Evolutionary conservation across 352 stramenopile genomes (phyloP).

Genomic region (Pythium insidiosum): DNA sequence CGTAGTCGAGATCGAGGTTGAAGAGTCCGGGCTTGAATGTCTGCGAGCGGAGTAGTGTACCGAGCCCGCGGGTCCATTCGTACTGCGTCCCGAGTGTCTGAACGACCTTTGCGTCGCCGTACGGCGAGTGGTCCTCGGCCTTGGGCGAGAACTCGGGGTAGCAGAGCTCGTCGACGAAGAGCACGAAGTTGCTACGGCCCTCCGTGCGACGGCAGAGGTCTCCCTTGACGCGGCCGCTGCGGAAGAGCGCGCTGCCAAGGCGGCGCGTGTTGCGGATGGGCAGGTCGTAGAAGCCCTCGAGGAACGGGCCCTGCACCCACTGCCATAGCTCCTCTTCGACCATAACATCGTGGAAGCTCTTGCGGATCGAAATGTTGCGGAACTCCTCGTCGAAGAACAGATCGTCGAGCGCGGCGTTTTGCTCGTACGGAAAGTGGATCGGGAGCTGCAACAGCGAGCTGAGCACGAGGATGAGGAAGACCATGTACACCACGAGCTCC

Average conservation of each 20-base stretch:
- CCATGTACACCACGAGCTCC: slow-evolving; percentile 64
- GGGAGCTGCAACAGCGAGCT: slow-evolving; percentile 41
- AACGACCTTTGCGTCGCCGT: slow-evolving; percentile 22
- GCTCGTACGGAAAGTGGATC: no score
- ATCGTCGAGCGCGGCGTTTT: no score
- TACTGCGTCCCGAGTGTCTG: slow-evolving; percentile 26
- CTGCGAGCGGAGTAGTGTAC: slow-evolving; percentile 45
- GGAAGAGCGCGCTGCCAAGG: slow-evolving; percentile 59
- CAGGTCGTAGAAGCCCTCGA: slow-evolving; percentile 66
- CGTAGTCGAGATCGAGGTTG: slow-evolving; percentile 65
- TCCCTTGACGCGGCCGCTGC: slow-evolving; percentile 46
- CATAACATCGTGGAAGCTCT: slow-evolving; percentile 62
- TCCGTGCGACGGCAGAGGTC: slow-evolving; percentile 36
- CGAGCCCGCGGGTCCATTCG: slow-evolving; percentile 28
- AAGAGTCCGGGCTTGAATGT: slow-evolving; percentile 63
- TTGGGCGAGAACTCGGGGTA: slow-evolving; percentile 45
- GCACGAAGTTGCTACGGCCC: slow-evolving; percentile 41
- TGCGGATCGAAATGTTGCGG: slow-evolving; percentile 37
- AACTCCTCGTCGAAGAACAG: slow-evolving; percentile 77
- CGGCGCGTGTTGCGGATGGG: slow-evolving; percentile 51
- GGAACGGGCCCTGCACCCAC: slow-evolving; percentile 49
- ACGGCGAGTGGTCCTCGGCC: slow-evolving; percentile 38
- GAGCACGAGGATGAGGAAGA: slow-evolving; percentile 60
- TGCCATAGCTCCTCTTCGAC: slow-evolving; percentile 67
- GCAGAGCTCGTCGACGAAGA: slow-evolving; percentile 65